Evolutionary conservation across 1,139 yeast genomes (phyloP).

Genomic region (Zygosaccharomyces sapae): DNA sequence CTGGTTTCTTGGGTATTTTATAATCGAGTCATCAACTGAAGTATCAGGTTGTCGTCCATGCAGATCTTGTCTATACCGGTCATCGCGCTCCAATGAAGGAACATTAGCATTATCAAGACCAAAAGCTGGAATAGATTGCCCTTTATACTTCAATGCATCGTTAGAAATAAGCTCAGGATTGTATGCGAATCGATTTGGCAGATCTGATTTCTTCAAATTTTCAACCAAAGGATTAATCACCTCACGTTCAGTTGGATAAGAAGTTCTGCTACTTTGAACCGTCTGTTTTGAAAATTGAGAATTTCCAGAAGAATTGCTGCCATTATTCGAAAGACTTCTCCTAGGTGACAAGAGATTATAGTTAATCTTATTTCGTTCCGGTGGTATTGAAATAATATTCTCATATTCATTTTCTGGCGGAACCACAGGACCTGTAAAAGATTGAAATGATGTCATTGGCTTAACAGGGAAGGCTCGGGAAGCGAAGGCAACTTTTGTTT

Average conservation of each 20-base stretch:
- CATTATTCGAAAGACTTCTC: slow-evolving; percentile 27
- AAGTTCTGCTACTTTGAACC: slow-evolving; percentile 22
- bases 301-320: slow-evolving; percentile 26
- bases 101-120: not conserved
- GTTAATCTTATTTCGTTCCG: slow-evolving; percentile 1
- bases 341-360: slow-evolving; percentile 22
- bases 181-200: not conserved
- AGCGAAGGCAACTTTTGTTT: not conserved
- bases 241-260: slow-evolving; percentile 13
- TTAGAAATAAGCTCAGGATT: not conserved
- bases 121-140: not conserved
- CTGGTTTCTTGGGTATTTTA: not conserved
- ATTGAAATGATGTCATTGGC: slow-evolving; percentile 29
- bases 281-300: slow-evolving; percentile 30
- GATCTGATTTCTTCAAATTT: not conserved
- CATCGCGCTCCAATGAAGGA: too few species aligned
- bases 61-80: too few species aligned
- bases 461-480: slow-evolving; percentile 1
- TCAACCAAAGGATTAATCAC: slow-evolving; percentile 1
- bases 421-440: slow-evolving; percentile 20
- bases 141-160: not conserved
- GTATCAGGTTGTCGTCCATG: not conserved
- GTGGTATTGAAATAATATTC: not conserved
- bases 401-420: slow-evolving; percentile 4
- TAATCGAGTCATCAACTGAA: not conserved